Conservation (phyloP, 169 alveolate genomes). For the Cryptosporidium parvum region DNA sequence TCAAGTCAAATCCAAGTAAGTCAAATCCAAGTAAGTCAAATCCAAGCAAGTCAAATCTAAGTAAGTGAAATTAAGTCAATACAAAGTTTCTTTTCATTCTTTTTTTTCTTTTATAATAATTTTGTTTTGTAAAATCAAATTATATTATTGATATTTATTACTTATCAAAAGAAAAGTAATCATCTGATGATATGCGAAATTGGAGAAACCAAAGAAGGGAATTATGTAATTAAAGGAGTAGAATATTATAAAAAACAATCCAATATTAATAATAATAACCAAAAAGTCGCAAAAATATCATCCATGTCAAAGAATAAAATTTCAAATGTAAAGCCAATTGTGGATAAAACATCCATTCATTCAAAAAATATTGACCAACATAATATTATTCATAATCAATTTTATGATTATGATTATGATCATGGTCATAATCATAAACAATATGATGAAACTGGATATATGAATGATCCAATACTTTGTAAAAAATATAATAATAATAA, state of each 20-base stretch:
- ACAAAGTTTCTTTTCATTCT: background rate
- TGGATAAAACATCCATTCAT: constrained; percentile 4
- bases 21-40: background rate
- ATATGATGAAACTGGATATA: background rate
- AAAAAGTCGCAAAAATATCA: background rate
- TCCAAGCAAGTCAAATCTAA: background rate
- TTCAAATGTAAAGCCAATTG: background rate
- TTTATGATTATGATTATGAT: background rate
- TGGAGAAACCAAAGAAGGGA: constrained; percentile 42
- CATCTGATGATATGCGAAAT: constrained; percentile 66
- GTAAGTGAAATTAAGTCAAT: background rate
- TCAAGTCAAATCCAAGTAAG: background rate
- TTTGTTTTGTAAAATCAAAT: too few species aligned
- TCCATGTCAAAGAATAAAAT: background rate
- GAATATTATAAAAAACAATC: constrained; percentile 19
- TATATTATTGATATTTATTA: background rate
- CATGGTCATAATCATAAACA: too few species aligned
- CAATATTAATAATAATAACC: too few species aligned
- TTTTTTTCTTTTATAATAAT: too few species aligned
- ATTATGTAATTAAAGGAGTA: constrained; percentile 43
- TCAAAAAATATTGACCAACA: background rate
- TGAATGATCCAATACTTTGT: too few species aligned
- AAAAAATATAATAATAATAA: too few species aligned
- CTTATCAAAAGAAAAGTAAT: background rate
- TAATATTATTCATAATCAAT: background rate